Base-by-base conservation (phyloP, 2,329 filamentous ascomycete species). In the Fusarium xylarioides region DNA sequence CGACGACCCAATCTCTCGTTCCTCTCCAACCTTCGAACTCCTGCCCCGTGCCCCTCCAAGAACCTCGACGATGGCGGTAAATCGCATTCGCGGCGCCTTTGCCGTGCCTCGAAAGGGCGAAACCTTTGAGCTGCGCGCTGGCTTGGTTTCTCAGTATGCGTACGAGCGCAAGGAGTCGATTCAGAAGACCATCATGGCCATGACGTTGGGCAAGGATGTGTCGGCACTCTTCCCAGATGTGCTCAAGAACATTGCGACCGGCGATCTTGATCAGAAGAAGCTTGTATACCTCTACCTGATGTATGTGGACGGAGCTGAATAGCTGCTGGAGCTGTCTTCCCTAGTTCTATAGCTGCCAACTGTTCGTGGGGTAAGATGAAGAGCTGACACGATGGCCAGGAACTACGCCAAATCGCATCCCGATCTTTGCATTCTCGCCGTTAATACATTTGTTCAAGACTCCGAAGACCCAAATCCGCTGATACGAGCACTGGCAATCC, bases 131-230 rank as follows among this genome's bases (percentile, higher is more conserved):
- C 86, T 99, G 84, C 92, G 96, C 82, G 94, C 95, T 73, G 96
- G 96, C 43, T 87, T 99, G 82, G 96, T 97, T 73, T 99, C 96
- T 74, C 96, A 99, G 86, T 99, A 98, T 92, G 96, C 96, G 68
- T 98, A 97, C 85, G 96, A 99, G 89, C 92, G 95, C 80, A 99
- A 99, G 84, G 96, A 99, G 86, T 93, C 96, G 30, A 99, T 99
- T 78, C 96, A 99, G 82, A 98, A 97, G 88, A 99, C 96, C 74
- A 99, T 99, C 85, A 98, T 98, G 95, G 95, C 96, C 81, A 99
- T 99, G 96, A 99, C 96, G 3, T 83, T 99, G 77, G 96, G 96
- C 82, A 99, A 99, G 84, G 96, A 99, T 85, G 96, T 99, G 68
- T 99, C 96, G 60, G 93, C 95, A 63, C 86, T 99, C 73, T 99